These are phyloP conservation scores for Paramecium caudatum DNA, from an alignment of 73 alveolate species.

Conservation along the genomic window DNA sequence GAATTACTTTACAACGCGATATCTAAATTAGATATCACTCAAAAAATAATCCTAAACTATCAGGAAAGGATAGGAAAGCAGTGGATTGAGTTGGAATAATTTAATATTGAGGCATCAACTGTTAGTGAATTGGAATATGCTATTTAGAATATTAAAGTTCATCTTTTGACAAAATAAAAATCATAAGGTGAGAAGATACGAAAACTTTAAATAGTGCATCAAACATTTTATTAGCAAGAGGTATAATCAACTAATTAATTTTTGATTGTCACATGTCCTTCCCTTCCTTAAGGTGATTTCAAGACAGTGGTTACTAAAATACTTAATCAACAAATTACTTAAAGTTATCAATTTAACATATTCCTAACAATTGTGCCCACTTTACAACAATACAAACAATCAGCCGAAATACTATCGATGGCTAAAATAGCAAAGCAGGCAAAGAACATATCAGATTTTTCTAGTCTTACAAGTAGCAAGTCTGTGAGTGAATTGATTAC, in stretches of 20 bases:
- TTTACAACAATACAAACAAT: constrained; percentile 38
- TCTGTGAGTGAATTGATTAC: constrained; percentile 4
- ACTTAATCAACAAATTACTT: background rate
- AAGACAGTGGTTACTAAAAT: background rate
- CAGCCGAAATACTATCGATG: constrained; percentile 29
- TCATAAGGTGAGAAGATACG: constrained; percentile 5
- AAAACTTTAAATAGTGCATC: background rate
- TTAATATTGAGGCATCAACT: background rate
- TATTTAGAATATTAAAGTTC: constrained; percentile 11
- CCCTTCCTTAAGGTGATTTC: constrained; percentile 51
- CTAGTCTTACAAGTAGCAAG: background rate
- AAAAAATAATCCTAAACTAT: constrained; percentile 10
- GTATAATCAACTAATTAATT: background rate
- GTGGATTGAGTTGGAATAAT: constrained; percentile 31
- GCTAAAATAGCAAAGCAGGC: background rate
- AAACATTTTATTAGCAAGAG: background rate
- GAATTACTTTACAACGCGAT: constrained; percentile 4
- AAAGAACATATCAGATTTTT: background rate
- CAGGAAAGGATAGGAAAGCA: constrained; percentile 18
- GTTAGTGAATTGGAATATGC: constrained; percentile 19
- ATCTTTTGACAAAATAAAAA: constrained; percentile 40
- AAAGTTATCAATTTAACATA: background rate
- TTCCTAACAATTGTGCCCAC: constrained; percentile 27
- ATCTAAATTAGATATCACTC: background rate
- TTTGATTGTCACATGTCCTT: constrained; percentile 40